These are phyloP conservation scores for Adansonia madagascariensis DNA, from an alignment of 441 rosid species.

Conservation along the genomic window DNA sequence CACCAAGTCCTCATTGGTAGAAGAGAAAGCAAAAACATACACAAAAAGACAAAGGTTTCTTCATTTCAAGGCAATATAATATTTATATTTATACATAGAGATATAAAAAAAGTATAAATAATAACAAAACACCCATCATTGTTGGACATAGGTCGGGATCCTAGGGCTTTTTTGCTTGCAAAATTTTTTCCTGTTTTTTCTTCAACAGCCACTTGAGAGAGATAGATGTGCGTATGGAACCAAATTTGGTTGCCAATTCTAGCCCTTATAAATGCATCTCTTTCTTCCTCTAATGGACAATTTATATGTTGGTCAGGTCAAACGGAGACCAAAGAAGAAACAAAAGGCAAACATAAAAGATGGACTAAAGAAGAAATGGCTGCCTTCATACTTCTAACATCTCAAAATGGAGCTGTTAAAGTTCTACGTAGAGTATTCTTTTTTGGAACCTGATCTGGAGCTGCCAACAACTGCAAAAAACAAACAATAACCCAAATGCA, in stretches of 20 bases:
- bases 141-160: too few species aligned
- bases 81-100: too few species aligned
- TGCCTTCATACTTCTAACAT: not conserved
- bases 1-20: slow-evolving; percentile 6
- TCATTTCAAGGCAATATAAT: too few species aligned
- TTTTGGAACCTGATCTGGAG: slow-evolving; percentile 39
- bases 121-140: too few species aligned
- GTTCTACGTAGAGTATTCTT: slow-evolving; percentile 43
- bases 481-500: not conserved
- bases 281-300: too few species aligned
- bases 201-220: too few species aligned
- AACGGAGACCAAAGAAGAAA: not conserved
- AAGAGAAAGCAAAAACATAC: not conserved
- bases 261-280: too few species aligned
- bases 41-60: not conserved
- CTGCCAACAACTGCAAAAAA: slow-evolving; percentile 37
- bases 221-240: too few species aligned
- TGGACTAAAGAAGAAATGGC: not conserved
- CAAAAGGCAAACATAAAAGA: not conserved
- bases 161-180: too few species aligned
- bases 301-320: not conserved
- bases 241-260: too few species aligned
- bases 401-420: slow-evolving; percentile 53
- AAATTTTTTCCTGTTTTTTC: too few species aligned
- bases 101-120: too few species aligned